These are phyloP conservation scores for Psilocybe sp. DNA, from an alignment of 768 basidiomycete genomes.

Conservation along the genomic window DNA sequence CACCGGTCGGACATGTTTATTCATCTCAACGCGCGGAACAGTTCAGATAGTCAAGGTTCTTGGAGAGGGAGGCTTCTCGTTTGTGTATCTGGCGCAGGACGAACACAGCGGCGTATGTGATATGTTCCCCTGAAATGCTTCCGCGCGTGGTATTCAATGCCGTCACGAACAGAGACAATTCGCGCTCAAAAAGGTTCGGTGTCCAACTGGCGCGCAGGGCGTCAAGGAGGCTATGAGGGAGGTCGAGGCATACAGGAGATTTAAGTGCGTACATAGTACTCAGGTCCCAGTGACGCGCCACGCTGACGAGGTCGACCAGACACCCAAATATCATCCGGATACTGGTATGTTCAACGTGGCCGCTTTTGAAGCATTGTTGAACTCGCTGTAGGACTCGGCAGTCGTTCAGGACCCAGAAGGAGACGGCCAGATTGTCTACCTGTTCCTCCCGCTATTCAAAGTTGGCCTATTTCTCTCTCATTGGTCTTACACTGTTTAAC, in stretches of 20 bases:
- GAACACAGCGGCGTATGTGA: conserved; percentile 69
- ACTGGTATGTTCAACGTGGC: conserved; percentile 44
- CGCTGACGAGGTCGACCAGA: conserved; percentile 34
- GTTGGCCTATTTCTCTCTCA: conserved; percentile 31
- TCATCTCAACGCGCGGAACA: conserved; percentile 21
- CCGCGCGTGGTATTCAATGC: neutral
- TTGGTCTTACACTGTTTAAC: neutral
- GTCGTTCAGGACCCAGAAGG: conserved; percentile 92
- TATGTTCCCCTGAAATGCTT: neutral
- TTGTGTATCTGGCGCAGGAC: conserved; percentile 86
- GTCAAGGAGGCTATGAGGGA: conserved; percentile 89
- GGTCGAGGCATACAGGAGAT: conserved; percentile 91
- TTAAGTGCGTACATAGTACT: conserved; percentile 61
- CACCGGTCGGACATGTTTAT: neutral
- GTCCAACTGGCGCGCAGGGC: conserved; percentile 83
- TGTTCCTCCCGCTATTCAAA: conserved; percentile 93
- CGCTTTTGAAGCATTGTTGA: neutral
- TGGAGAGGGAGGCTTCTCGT: conserved; percentile 95
- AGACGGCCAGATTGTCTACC: conserved; percentile 92
- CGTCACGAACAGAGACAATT: conserved; percentile 65
- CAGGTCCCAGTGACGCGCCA: neutral
- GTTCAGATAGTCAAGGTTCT: conserved; percentile 90
- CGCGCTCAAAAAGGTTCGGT: conserved; percentile 95
- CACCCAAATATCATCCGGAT: conserved; percentile 98
- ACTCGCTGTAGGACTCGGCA: conserved; percentile 70